A percentile compares a stretch with the other conserved stretches of the same genome.
These are phyloP conservation scores for Metschnikowia kofuensis DNA, from an alignment of 805 yeast genomes.

Conservation along the genomic window DNA sequence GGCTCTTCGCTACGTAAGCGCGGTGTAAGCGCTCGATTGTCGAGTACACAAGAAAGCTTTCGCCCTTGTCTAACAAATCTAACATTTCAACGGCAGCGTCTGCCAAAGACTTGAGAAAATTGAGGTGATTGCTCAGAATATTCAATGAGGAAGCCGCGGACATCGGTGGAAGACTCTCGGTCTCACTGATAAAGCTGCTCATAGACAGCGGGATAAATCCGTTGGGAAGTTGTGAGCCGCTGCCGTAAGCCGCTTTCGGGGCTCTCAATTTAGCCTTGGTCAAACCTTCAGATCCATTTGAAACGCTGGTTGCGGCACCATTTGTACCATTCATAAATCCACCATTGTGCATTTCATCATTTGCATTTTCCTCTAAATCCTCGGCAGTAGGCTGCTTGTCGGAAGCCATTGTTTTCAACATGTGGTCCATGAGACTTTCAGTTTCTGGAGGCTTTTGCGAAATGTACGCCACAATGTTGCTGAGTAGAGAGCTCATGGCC, in stretches of 20 bases:
- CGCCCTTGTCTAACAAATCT: conserved; percentile 54
- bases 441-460: conserved; percentile 14
- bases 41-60: conserved; percentile 52
- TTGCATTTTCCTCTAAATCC: background rate
- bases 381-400: conserved; percentile 7
- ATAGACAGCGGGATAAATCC: conserved; percentile 1
- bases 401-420: conserved; percentile 26
- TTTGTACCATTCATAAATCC: background rate
- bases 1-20: conserved; percentile 54
- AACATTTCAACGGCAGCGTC: conserved; percentile 37
- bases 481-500: conserved; percentile 34
- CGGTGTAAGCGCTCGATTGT: conserved; percentile 45
- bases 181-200: conserved; percentile 6
- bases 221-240: conserved; percentile 1
- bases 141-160: conserved; percentile 13
- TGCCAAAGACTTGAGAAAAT: conserved; percentile 28
- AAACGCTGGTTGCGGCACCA: background rate
- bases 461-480: conserved; percentile 31
- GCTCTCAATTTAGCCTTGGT: too few relatives aligned
- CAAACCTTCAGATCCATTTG: background rate
- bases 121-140: conserved; percentile 24
- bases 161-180: background rate
- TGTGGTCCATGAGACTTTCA: conserved; percentile 24
- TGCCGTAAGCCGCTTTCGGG: background rate
- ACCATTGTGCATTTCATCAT: background rate